phyloP scores from a whole-genome alignment of 2,329 filamentous ascomycete genomes.

The Penicillium rolfsii region DNA sequence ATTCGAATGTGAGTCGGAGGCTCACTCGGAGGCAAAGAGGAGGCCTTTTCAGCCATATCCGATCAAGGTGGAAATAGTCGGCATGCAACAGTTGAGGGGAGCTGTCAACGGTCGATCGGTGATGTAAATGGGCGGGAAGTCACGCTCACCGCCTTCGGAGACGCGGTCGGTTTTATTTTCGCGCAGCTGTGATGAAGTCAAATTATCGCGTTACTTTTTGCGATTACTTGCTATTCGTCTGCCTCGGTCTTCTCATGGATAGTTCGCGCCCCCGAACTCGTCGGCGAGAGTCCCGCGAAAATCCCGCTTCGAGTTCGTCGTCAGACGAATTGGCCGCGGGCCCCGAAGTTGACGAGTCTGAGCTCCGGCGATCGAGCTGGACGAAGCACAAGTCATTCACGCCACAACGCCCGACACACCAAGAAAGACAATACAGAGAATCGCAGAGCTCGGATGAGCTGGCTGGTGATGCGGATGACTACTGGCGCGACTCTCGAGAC shows the following conservation, averaged over 20 bases:
- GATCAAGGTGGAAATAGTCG: background rate
- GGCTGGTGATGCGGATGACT: constrained; percentile 42
- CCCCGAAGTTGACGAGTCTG: constrained; percentile 41
- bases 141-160: constrained; percentile 30
- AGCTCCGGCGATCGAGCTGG: constrained; percentile 44
- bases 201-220: constrained; percentile 13
- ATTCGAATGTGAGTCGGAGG: constrained; percentile 69
- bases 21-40: constrained; percentile 25
- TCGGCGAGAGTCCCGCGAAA: constrained; percentile 34
- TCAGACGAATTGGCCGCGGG: constrained; percentile 45
- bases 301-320: constrained; percentile 40
- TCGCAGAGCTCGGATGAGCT: constrained; percentile 53
- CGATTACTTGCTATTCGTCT: constrained; percentile 1
- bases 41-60: constrained; percentile 19
- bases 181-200: background rate
- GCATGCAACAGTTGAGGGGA: background rate
- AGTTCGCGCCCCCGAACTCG: constrained; percentile 35
- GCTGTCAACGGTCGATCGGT: constrained; percentile 11
- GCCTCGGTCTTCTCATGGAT: constrained; percentile 30
- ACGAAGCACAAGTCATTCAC: constrained; percentile 36
- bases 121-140: constrained; percentile 8
- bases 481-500: constrained; percentile 37
- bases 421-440: constrained; percentile 35
- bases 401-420: constrained; percentile 33
- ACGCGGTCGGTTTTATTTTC: constrained; percentile 16